phyloP scores from a whole-genome alignment of 495 filamentous ascomycete species.

The Xylaria nigripes region DNA sequence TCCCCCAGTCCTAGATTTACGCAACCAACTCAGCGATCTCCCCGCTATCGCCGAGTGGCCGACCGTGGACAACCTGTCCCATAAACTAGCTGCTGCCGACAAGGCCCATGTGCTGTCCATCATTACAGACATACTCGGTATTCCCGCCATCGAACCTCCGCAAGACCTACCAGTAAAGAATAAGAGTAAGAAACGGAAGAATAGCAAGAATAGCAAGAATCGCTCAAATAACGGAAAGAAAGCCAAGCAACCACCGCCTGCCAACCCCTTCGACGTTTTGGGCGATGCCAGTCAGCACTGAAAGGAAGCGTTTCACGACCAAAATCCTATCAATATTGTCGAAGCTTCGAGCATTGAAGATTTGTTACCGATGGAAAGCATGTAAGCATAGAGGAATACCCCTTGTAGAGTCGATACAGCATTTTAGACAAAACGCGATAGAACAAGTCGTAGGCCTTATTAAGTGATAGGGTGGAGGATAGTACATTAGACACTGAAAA shows the following conservation, averaged over 20 bases:
- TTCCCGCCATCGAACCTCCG: neutral
- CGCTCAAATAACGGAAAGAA: neutral
- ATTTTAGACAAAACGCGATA: too few relatives aligned
- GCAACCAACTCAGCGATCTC: conserved; percentile 10
- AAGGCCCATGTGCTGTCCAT: conserved; percentile 5
- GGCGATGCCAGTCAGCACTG: conserved; percentile 12
- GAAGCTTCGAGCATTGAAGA: too few relatives aligned
- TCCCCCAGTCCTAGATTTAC: conserved; percentile 10
- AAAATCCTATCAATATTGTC: too few relatives aligned
- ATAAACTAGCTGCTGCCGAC: conserved; percentile 6
- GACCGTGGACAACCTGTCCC: conserved; percentile 15
- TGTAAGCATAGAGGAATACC: too few relatives aligned
- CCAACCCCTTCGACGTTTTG: conserved; percentile 19
- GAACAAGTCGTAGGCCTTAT: too few relatives aligned
- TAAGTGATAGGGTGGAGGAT: too few relatives aligned
- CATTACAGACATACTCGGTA: conserved; percentile 16
- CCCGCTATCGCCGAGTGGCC: conserved; percentile 23
- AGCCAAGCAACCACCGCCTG: conserved; percentile 7
- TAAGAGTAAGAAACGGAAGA: too few relatives aligned
- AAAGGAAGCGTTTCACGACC: neutral
- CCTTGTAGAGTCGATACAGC: too few relatives aligned
- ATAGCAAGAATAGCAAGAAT: neutral
- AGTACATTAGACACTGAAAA: neutral
- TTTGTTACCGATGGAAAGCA: too few relatives aligned
- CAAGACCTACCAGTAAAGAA: conserved; percentile 1